Percentiles rank a stretch among this genome's conserved stretches.
Conservation (phyloP, 331 rosid genomes). For the Arachis monticola region DNA sequence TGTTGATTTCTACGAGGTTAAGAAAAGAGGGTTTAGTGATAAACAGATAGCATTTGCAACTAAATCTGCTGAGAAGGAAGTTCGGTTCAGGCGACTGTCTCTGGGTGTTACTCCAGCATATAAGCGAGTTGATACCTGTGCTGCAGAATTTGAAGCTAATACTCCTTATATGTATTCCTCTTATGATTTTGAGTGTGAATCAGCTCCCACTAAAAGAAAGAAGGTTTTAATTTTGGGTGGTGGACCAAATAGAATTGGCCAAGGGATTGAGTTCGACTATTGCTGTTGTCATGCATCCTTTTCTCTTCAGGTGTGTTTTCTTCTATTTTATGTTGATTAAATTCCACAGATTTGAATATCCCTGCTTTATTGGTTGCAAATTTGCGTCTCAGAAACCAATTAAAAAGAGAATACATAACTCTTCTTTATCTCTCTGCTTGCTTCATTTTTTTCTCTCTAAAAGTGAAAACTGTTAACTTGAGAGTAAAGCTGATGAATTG, state of each 20-base stretch:
- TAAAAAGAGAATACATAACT: background rate
- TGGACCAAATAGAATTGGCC: constrained; percentile 98
- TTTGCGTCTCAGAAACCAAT: constrained; percentile 11
- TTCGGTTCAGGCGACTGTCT: constrained; percentile 69
- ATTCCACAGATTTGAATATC: constrained; percentile 24
- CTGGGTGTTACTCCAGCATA: constrained; percentile 80
- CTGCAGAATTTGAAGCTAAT: constrained; percentile 98
- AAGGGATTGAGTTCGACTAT: constrained; percentile 99
- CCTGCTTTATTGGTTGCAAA: constrained; percentile 20
- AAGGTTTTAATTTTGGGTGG: constrained; percentile 97
- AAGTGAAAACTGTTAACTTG: background rate
- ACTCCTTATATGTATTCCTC: constrained; percentile 99
- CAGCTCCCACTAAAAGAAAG: constrained; percentile 81
- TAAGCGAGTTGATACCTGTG: constrained; percentile 97
- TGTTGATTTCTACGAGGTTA: constrained; percentile 84
- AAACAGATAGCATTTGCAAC: constrained; percentile 95
- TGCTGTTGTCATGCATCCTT: constrained; percentile 97
- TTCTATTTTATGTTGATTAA: constrained; percentile 18
- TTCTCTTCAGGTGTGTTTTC: constrained; percentile 81
- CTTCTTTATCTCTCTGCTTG: constrained; percentile 3
- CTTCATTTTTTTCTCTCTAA: background rate
- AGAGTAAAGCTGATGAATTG: background rate
- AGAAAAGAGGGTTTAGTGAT: constrained; percentile 96
- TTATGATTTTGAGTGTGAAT: constrained; percentile 96
- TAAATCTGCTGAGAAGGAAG: constrained; percentile 79